Evolutionary conservation across 169 alveolate genomes (phyloP), one percentile per base, ranked within the genome.

Genomic region (Cystoisospora suis): DNA sequence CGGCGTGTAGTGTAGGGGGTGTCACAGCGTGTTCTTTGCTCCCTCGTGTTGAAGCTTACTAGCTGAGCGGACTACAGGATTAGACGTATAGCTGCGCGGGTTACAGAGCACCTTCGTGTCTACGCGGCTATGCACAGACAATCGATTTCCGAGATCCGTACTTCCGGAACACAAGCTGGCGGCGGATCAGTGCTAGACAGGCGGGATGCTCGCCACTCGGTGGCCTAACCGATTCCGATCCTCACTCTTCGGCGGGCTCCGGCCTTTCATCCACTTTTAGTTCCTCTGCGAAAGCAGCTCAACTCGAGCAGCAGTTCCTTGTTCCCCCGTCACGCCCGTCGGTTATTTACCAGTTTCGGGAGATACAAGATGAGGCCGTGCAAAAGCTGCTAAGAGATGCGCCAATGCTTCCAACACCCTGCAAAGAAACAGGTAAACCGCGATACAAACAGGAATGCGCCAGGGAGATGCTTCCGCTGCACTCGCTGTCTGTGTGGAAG

Each of bases 291-390:
- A 65, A 65, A 27, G 83, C 23, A 12, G 1, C 83, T 12, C 29
- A 6, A 4, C 83, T 72, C 34, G 90, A 86, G 34, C 61, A 46
- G 34, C 94, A 90, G 46, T 94, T 94, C 70, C 75, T 88, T 46
- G 91, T 92, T 38, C 95, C 96, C 27, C 96, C 96, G 42, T 83
- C 88, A 17, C 91, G 96, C 44, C 95, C 93, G 32, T 92, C 96
- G 12, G 93, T 88, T 53, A 65, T 94, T 49, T 94, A 94, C 75
- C 96, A 94, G 69, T 81, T 94, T 6, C 81, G 94, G 36, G 94
- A 93, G 17, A 94, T 94, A 29, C 93, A 92, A 46, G 96, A 94
- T 53, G 86, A 61, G 38, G 94, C 77, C 47, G 91, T 94, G 15
- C 87, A 91, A 29, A 88, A 94, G 87, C 86, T 94, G 45, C 87